phyloP scores from a whole-genome alignment of 2,329 filamentous ascomycete genomes.

The Neonectria neomacrospora region DNA sequence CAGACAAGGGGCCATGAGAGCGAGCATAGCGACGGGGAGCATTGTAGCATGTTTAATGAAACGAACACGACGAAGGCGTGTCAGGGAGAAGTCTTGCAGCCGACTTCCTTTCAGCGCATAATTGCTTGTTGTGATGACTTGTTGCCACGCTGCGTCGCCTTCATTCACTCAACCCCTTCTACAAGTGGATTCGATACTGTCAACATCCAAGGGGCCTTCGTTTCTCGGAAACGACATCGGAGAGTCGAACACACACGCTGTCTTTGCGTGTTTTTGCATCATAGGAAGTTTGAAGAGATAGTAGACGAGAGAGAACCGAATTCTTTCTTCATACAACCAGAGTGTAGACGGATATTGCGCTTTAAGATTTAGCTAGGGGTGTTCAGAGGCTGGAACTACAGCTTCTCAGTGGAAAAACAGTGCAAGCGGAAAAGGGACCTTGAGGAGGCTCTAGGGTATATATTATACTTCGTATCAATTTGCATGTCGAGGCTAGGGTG shows the following conservation, averaged over 20 bases:
- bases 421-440: slow-evolving; percentile 1
- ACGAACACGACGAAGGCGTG: not conserved
- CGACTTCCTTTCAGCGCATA: too few species aligned
- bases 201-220: not conserved
- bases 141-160: too few species aligned
- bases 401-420: slow-evolving; percentile 6
- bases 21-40: not conserved
- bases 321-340: not conserved
- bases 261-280: not conserved
- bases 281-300: not conserved
- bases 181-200: too few species aligned
- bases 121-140: not conserved
- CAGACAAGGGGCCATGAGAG: slow-evolving; percentile 36
- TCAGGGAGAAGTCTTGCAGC: not conserved
- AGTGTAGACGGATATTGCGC: not conserved
- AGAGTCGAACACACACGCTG: not conserved
- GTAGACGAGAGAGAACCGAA: not conserved
- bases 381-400: slow-evolving; percentile 3
- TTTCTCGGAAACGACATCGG: not conserved
- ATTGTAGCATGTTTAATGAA: not conserved
- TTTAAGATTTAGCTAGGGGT: not conserved
- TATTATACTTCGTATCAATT: not conserved
- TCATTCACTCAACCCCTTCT: too few species aligned
- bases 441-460: slow-evolving; percentile 6
- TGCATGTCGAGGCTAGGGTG: not conserved